phyloP scores from a whole-genome alignment of 352 stramenopile genomes.

The Globisporangium recalcitrans region DNA sequence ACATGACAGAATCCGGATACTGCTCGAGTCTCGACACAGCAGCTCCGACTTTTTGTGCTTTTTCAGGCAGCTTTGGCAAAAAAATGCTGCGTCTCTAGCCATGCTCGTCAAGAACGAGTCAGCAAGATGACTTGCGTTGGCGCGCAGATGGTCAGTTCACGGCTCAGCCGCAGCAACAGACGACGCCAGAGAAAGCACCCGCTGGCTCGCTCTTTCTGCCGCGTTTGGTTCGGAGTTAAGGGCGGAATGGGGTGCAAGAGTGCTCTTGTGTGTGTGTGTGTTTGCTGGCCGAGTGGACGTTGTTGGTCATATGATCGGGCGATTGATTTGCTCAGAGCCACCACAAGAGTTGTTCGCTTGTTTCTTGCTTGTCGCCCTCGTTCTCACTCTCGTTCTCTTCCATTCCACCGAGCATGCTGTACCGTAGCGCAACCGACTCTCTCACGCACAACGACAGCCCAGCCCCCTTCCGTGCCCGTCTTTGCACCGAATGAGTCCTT shows the following conservation, averaged over 20 bases:
- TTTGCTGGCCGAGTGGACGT: too few species aligned
- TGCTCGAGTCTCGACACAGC: too few species aligned
- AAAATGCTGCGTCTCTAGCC: background rate
- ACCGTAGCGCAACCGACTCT: slow-evolving; percentile 1
- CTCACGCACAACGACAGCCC: background rate
- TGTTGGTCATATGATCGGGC: background rate
- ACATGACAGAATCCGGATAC: too few species aligned
- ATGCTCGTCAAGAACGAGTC: background rate
- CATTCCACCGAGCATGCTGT: background rate
- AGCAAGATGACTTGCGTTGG: background rate
- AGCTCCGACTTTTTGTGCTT: too few species aligned
- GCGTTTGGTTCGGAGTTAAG: background rate
- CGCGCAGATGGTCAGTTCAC: background rate
- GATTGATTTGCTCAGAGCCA: background rate
- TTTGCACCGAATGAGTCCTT: background rate
- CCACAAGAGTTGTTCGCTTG: background rate
- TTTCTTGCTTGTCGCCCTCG: background rate
- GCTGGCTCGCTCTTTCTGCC: slow-evolving; percentile 7
- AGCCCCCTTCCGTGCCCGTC: background rate
- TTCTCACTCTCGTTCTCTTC: background rate
- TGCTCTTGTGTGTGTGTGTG: background rate
- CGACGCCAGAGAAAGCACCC: slow-evolving; percentile 1
- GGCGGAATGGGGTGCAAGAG: background rate
- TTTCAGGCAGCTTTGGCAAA: too few species aligned
- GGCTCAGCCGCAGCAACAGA: background rate